A percentile compares a stretch with the other conserved stretches of the same genome.
phyloP scores from a whole-genome alignment of 169 alveolate species.

The Cryptosporidium xiaoi region DNA sequence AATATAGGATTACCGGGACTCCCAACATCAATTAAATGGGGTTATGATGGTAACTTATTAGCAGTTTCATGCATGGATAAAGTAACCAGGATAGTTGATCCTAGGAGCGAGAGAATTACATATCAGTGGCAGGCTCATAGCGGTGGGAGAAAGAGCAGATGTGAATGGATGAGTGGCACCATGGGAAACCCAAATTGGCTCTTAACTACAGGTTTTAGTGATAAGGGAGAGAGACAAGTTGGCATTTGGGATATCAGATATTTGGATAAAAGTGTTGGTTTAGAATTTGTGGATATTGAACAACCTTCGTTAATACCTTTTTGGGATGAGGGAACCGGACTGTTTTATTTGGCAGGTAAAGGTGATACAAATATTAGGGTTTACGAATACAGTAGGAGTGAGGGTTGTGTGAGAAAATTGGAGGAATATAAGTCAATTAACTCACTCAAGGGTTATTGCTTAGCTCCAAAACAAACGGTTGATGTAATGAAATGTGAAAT shows the following conservation, averaged over 20 bases:
- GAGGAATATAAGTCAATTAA: conserved; percentile 58
- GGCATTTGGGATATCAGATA: conserved; percentile 71
- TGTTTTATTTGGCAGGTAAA: conserved; percentile 66
- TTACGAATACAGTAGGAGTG: conserved; percentile 56
- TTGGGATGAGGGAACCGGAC: conserved; percentile 74
- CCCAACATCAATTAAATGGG: conserved; percentile 68
- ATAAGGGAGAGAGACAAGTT: conserved; percentile 65
- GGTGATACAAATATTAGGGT: conserved; percentile 72
- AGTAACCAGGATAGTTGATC: conserved; percentile 61
- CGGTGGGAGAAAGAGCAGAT: conserved; percentile 55
- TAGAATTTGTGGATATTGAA: conserved; percentile 64
- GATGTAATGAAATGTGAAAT: conserved; percentile 72
- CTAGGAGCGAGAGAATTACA: conserved; percentile 67
- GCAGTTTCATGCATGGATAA: conserved; percentile 70
- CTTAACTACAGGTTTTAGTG: conserved; percentile 70
- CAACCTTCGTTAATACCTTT: conserved; percentile 74
- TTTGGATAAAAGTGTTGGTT: conserved; percentile 65
- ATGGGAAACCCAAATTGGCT: conserved; percentile 72
- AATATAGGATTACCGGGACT: conserved; percentile 64
- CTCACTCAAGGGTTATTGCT: conserved; percentile 55
- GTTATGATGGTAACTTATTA: conserved; percentile 62
- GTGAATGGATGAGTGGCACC: conserved; percentile 75
- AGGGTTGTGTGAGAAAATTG: conserved; percentile 59
- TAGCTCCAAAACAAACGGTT: conserved; percentile 57
- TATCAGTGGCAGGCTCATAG: conserved; percentile 73